Conservation (phyloP, 352 stramenopile species). For the Globisporangium cylindrosporum region DNA sequence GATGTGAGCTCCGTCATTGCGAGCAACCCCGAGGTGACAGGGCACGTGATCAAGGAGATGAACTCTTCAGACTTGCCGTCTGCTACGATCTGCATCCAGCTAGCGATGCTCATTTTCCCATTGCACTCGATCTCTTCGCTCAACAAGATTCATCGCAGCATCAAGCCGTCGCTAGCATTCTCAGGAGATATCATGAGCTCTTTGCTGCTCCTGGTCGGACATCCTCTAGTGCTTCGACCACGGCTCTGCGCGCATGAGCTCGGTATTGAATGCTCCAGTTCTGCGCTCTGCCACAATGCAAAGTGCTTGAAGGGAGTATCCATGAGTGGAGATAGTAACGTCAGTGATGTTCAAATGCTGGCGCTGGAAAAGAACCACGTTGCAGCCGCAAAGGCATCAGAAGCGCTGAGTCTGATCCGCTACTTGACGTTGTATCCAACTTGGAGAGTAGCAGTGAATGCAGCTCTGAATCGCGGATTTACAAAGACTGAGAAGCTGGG, state of each 20-base stretch:
- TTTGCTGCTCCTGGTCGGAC: conserved; percentile 64
- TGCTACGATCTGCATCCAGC: conserved; percentile 73
- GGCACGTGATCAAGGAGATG: conserved; percentile 66
- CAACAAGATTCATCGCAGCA: conserved; percentile 57
- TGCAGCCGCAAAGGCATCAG: conserved; percentile 53
- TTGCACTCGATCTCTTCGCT: conserved; percentile 72
- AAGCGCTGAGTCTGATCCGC: conserved; percentile 60
- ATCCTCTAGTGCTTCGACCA: conserved; percentile 59
- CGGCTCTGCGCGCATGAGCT: conserved; percentile 80
- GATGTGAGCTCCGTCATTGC: conserved; percentile 67
- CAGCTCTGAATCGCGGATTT: conserved; percentile 51
- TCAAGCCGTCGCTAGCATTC: conserved; percentile 23
- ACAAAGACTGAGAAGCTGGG: conserved; percentile 42
- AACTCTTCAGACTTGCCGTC: conserved; percentile 56
- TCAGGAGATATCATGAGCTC: conserved; percentile 45
- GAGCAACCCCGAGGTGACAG: conserved; percentile 45
- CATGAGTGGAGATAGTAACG: conserved; percentile 25
- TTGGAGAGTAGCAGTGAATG: conserved; percentile 80
- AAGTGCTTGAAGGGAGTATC: conserved; percentile 63
- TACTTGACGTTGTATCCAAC: conserved; percentile 76
- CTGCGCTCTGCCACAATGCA: conserved; percentile 54
- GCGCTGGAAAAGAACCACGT: conserved; percentile 36
- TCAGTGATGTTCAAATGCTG: conserved; percentile 10
- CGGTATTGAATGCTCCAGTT: conserved; percentile 67
- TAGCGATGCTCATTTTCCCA: conserved; percentile 83